Evolutionary conservation across 306 rosid species (phyloP).

Genomic region (Gastrolobium villosum): DNA sequence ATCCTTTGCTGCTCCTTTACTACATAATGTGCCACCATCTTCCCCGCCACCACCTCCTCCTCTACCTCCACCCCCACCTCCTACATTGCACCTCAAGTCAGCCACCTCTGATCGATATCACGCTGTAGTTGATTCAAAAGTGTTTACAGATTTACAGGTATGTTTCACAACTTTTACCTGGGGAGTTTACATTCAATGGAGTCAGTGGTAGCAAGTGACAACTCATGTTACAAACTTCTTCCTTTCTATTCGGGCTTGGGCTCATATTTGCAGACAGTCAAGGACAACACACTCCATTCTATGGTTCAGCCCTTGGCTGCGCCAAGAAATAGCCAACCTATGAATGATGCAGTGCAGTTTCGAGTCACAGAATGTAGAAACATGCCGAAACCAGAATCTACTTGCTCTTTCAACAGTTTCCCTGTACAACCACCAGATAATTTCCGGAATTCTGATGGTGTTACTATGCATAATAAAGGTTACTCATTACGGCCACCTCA

Average conservation of each 20-base stretch:
- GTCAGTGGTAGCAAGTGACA: conserved; percentile 28
- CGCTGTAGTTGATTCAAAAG: conserved; percentile 62
- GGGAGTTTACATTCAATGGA: conserved; percentile 25
- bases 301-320: conserved; percentile 61
- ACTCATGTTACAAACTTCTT: conserved; percentile 10
- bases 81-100: conserved; percentile 44
- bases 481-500: conserved; percentile 81
- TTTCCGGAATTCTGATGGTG: conserved; percentile 60
- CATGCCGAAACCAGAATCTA: conserved; percentile 64
- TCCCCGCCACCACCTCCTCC: conserved; percentile 67
- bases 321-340: conserved; percentile 64
- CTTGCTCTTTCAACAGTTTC: conserved; percentile 60
- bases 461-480: conserved; percentile 60
- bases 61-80: conserved; percentile 48
- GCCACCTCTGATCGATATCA: conserved; percentile 57
- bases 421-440: conserved; percentile 60
- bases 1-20: conserved; percentile 69
- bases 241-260: conserved; percentile 43
- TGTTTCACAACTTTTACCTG: conserved; percentile 40
- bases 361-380: conserved; percentile 70
- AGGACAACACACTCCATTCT: conserved; percentile 57
- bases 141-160: conserved; percentile 67
- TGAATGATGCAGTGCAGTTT: conserved; percentile 63
- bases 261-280: conserved; percentile 63
- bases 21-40: conserved; percentile 71